phyloP scores from a whole-genome alignment of 2,329 filamentous ascomycete species.

The Pseudopithomyces chartarum region DNA sequence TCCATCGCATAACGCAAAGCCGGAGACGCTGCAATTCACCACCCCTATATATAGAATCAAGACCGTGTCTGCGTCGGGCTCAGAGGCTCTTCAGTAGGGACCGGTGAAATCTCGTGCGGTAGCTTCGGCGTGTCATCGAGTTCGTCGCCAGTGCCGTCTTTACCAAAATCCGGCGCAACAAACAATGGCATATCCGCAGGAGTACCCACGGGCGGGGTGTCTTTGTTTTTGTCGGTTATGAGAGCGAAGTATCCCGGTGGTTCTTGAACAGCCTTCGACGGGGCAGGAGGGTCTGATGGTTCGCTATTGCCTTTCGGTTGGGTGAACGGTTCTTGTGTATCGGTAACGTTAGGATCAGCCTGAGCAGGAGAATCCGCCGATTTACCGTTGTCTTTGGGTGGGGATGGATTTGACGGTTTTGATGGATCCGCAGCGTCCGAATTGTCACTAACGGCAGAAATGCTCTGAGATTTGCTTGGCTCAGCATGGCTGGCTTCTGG shows the following conservation, averaged over 20 bases:
- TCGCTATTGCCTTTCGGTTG: background rate
- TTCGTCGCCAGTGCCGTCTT: conserved; percentile 13
- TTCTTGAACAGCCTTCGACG: background rate
- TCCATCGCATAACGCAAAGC: no score
- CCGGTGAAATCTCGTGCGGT: conserved; percentile 2
- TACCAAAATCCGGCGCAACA: conserved; percentile 29
- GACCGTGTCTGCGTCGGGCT: conserved; percentile 21
- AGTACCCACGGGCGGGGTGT: background rate
- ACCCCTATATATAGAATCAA: background rate
- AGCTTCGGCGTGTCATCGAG: conserved; percentile 1
- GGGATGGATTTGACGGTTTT: no score
- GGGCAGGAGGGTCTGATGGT: background rate
- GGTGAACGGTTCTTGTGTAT: background rate
- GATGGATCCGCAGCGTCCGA: background rate
- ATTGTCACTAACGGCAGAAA: background rate
- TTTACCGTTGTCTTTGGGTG: background rate
- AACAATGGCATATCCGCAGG: conserved; percentile 23
- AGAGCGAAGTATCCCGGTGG: background rate
- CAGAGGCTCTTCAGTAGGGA: conserved; percentile 16
- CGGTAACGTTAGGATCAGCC: background rate
- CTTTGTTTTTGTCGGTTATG: conserved; percentile 1
- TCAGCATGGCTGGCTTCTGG: conserved; percentile 6
- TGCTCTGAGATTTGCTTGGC: background rate
- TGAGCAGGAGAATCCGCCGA: no score
- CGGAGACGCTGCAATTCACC: background rate